Conservation (phyloP, 129 eudicot species). For the Flaveria linearis region DNA sequence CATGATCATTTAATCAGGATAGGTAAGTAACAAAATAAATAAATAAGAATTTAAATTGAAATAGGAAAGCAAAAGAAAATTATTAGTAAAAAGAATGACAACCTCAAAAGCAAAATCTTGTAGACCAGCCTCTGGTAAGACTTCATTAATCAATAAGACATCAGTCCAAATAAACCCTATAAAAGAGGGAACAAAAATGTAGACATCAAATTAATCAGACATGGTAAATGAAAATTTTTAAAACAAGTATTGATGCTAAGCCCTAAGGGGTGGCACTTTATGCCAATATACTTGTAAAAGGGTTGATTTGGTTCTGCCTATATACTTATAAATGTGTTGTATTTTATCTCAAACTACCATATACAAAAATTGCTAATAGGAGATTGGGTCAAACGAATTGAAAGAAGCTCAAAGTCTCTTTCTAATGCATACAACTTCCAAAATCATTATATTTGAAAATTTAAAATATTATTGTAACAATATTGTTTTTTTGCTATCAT, state of each 20-base stretch:
- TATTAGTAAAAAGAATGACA: conserved; percentile 23
- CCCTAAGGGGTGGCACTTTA: conserved; percentile 6
- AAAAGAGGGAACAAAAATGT: conserved; percentile 10
- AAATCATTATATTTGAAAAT: neutral
- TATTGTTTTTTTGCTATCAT: neutral
- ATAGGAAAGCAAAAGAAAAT: conserved; percentile 17
- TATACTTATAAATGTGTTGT: neutral
- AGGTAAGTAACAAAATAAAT: neutral
- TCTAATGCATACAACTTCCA: neutral
- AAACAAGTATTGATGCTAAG: conserved; percentile 12
- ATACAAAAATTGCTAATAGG: neutral
- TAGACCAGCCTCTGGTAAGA: conserved; percentile 82
- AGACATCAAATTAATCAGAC: conserved; percentile 12
- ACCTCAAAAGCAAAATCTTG: conserved; percentile 79
- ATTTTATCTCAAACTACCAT: neutral
- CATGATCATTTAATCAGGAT: conserved; percentile 28
- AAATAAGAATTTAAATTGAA: neutral
- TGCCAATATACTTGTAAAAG: neutral
- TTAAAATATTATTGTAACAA: neutral
- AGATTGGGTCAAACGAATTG: neutral
- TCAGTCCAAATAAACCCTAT: conserved; percentile 88
- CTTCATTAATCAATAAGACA: conserved; percentile 83
- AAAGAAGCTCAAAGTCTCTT: neutral
- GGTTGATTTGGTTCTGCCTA: neutral
- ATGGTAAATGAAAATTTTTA: neutral